phyloP scores from a whole-genome alignment of 108 stramenopile genomes.

The Cyclotella cryptica region DNA sequence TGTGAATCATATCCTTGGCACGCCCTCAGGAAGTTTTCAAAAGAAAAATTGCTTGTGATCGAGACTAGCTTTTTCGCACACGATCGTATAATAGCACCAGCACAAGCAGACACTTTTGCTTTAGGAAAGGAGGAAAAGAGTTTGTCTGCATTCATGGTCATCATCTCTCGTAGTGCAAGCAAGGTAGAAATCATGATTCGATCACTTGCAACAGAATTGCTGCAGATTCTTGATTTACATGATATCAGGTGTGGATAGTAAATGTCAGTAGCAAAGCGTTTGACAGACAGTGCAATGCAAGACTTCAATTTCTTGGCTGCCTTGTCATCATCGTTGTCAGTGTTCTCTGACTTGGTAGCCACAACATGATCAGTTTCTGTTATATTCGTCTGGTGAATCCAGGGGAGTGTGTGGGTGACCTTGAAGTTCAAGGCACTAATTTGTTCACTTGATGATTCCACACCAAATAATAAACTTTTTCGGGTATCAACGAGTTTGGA shows the following conservation, averaged over 20 bases:
- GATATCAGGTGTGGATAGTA: conserved; percentile 7
- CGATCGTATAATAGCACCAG: conserved; percentile 4
- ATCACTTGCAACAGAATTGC: background rate
- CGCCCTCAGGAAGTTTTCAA: conserved; percentile 6
- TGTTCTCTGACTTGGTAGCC: background rate
- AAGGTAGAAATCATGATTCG: conserved; percentile 24
- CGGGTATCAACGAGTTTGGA: conserved; percentile 2
- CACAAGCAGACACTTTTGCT: background rate
- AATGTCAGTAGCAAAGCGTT: background rate
- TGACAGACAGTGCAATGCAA: conserved; percentile 5
- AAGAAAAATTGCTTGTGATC: conserved; percentile 5
- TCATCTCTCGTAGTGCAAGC: conserved; percentile 32
- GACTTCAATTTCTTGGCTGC: background rate
- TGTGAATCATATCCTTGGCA: conserved; percentile 8
- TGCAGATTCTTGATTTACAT: conserved; percentile 8
- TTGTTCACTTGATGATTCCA: too few relatives aligned
- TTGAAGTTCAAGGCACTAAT: too few relatives aligned
- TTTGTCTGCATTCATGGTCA: conserved; percentile 15
- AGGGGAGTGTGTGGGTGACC: too few relatives aligned
- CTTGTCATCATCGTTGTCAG: background rate
- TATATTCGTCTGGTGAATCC: too few relatives aligned
- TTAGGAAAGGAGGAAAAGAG: conserved; percentile 3
- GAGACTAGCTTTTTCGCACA: background rate
- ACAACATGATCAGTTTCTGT: background rate
- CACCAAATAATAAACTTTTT: background rate